A percentile compares a stretch with the other conserved stretches of the same genome.
Conservation (phyloP, 179 eudicot genomes). For the Gypsophila paniculata region DNA sequence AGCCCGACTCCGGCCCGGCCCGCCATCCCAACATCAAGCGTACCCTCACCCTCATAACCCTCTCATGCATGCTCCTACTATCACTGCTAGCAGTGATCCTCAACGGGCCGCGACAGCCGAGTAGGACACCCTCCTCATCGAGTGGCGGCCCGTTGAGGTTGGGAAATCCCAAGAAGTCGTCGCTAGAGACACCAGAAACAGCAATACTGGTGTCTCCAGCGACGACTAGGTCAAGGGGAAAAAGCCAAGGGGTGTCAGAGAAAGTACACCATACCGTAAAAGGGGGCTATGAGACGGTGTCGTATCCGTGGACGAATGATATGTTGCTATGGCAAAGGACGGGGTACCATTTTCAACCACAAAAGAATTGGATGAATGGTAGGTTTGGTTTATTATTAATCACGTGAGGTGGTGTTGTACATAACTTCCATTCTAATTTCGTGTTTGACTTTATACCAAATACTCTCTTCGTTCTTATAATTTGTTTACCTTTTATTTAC, state of each 20-base stretch:
- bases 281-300: neutral
- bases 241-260: conserved; percentile 48
- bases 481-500: too few relatives aligned
- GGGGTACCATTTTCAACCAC: conserved; percentile 70
- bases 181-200: neutral
- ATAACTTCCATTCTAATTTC: conserved; percentile 20
- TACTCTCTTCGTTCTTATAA: too few relatives aligned
- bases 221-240: conserved; percentile 44
- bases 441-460: conserved; percentile 26
- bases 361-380: conserved; percentile 93
- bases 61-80: conserved; percentile 25
- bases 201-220: neutral
- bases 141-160: neutral
- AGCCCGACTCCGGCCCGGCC: too few relatives aligned
- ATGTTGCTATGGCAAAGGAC: conserved; percentile 79
- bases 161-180: neutral
- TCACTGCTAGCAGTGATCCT: conserved; percentile 23
- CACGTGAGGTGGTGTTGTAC: neutral
- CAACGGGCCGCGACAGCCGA: conserved; percentile 8
- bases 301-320: conserved; percentile 55
- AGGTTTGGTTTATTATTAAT: conserved; percentile 11
- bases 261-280: conserved; percentile 11
- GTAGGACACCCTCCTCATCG: neutral
- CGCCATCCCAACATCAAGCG: conserved; percentile 14
- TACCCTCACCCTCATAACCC: neutral